Percentiles rank a stretch among this genome's conserved stretches.
phyloP scores from a whole-genome alignment of 208 protist species.

The Lotmaria passim region DNA sequence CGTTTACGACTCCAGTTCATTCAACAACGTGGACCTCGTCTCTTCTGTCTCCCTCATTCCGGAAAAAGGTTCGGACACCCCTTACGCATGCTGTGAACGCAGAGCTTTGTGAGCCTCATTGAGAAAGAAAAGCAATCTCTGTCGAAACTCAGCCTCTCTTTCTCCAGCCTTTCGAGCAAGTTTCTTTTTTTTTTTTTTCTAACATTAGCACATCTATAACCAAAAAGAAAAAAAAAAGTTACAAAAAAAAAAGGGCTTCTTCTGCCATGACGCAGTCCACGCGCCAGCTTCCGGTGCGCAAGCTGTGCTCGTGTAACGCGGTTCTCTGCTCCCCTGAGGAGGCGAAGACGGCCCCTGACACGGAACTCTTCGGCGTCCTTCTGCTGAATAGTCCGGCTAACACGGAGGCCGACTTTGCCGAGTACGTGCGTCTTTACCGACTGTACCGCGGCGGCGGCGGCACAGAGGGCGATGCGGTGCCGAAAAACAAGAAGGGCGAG shows the following conservation, averaged over 20 bases:
- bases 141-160: too few relatives aligned
- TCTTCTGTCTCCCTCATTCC: too few relatives aligned
- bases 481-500: neutral
- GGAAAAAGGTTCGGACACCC: too few relatives aligned
- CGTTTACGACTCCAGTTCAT: too few relatives aligned
- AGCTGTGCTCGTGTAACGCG: constrained; percentile 40
- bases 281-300: constrained; percentile 14
- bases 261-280: constrained; percentile 5
- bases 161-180: too few relatives aligned
- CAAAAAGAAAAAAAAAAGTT: constrained; percentile 4
- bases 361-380: constrained; percentile 53
- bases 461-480: neutral
- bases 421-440: constrained; percentile 56
- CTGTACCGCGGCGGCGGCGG: constrained; percentile 25
- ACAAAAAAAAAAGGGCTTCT: constrained; percentile 11
- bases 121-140: too few relatives aligned
- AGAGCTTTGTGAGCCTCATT: too few relatives aligned
- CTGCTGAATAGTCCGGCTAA: constrained; percentile 75
- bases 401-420: constrained; percentile 47
- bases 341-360: constrained; percentile 21
- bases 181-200: too few relatives aligned
- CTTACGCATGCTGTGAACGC: too few relatives aligned
- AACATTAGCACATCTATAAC: too few relatives aligned
- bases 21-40: too few relatives aligned
- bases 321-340: constrained; percentile 20